Conservation (phyloP, 192 early-diverging fungal genomes). For the Backusella liffmaniae region DNA sequence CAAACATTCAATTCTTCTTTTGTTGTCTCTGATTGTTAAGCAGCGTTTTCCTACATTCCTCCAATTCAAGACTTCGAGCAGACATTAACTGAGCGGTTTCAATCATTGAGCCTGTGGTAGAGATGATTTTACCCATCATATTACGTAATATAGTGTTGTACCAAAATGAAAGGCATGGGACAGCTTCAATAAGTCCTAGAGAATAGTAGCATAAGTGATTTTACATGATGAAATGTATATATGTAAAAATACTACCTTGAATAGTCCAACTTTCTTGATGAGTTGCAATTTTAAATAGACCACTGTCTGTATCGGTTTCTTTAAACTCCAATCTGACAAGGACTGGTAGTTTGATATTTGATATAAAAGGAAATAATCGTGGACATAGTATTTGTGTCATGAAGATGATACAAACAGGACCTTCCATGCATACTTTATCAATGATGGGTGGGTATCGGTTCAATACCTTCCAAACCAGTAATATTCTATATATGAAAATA, state of each 20-base stretch:
- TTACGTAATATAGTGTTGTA: conserved; percentile 50
- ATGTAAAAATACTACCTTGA: conserved; percentile 31
- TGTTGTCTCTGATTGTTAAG: not conserved
- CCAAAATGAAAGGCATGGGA: conserved; percentile 54
- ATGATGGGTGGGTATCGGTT: not conserved
- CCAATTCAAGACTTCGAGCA: conserved; percentile 13
- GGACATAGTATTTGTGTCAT: conserved; percentile 48
- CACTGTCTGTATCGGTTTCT: conserved; percentile 37
- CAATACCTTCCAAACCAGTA: conserved; percentile 5
- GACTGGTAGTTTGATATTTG: conserved; percentile 45
- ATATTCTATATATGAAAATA: conserved; percentile 11
- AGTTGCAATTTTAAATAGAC: conserved; percentile 41
- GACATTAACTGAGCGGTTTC: conserved; percentile 19
- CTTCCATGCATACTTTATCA: conserved; percentile 15
- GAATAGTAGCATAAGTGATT: not conserved
- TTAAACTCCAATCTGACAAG: conserved; percentile 48
- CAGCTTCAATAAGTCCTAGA: conserved; percentile 40
- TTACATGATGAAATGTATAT: too few relatives aligned
- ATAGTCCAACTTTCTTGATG: conserved; percentile 59
- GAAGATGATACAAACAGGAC: conserved; percentile 45
- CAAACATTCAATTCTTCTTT: not conserved
- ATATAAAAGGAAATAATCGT: conserved; percentile 47
- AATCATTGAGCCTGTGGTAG: conserved; percentile 42
- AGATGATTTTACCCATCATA: conserved; percentile 43
- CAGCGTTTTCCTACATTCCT: not conserved